Conservation (phyloP, 192 early-diverging fungal species). For the Lobosporangium transversale region DNA sequence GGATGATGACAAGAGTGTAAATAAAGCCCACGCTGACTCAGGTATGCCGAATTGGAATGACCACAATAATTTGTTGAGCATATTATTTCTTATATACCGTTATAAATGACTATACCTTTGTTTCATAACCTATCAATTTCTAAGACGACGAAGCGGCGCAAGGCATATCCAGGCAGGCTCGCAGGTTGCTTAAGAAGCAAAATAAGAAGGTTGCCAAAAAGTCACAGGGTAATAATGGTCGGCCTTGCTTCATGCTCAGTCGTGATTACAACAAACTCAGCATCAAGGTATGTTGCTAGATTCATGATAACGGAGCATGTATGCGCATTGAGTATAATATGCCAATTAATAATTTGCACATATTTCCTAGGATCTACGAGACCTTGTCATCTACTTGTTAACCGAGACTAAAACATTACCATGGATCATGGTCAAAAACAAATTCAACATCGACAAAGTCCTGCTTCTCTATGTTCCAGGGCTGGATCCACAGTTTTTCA, state of each 20-base stretch:
- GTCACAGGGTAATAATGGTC: slow-evolving; percentile 7
- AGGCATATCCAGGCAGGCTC: slow-evolving; percentile 17
- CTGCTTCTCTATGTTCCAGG: slow-evolving; percentile 34
- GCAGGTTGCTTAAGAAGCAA: slow-evolving; percentile 26
- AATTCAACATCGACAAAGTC: slow-evolving; percentile 45
- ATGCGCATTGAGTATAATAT: too few species aligned
- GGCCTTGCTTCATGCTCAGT: slow-evolving; percentile 40
- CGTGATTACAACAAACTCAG: slow-evolving; percentile 26
- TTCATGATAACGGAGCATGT: too few species aligned
- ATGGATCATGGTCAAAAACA: slow-evolving; percentile 53
- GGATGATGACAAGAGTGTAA: not conserved
- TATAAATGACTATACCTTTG: too few species aligned
- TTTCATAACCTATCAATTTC: not conserved
- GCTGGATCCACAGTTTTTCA: slow-evolving; percentile 35
- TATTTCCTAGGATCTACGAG: slow-evolving; percentile 39
- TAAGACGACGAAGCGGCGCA: not conserved
- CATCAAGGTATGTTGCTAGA: slow-evolving; percentile 49
- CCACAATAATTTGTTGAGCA: too few species aligned
- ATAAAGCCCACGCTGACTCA: not conserved
- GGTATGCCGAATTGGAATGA: slow-evolving; percentile 18
- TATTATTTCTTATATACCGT: too few species aligned
- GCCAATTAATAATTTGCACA: too few species aligned
- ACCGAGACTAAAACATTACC: slow-evolving; percentile 38
- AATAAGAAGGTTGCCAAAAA: slow-evolving; percentile 19
- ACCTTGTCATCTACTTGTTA: slow-evolving; percentile 35